These are phyloP conservation scores for Quercus engelmannii DNA, from an alignment of 306 rosid species.

Conservation along the genomic window DNA sequence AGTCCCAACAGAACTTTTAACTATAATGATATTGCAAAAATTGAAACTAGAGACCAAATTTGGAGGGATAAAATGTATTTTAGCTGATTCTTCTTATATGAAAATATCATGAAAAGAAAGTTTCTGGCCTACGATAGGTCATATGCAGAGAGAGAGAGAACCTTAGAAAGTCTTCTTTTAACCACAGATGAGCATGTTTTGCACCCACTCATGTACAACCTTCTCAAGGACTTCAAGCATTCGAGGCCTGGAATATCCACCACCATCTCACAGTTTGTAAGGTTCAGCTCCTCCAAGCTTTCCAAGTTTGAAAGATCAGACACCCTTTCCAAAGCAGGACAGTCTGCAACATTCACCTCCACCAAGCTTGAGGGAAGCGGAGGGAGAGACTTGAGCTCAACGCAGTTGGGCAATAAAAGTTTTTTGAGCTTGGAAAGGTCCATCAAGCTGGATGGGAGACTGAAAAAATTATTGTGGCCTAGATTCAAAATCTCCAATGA, in stretches of 20 bases:
- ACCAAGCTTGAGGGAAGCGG: constrained; percentile 62
- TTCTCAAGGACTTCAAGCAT: constrained; percentile 51
- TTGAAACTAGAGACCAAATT: too few relatives aligned
- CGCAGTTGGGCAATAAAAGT: constrained; percentile 38
- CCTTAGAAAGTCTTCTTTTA: constrained; percentile 54
- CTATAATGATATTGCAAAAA: too few relatives aligned
- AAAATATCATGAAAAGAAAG: background rate
- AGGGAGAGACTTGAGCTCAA: constrained; percentile 47
- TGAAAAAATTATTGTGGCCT: constrained; percentile 31
- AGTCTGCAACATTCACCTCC: constrained; percentile 40
- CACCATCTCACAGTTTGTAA: constrained; percentile 49
- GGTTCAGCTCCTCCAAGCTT: constrained; percentile 40
- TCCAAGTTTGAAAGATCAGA: constrained; percentile 50
- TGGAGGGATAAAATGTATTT: too few relatives aligned
- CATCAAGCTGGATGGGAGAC: constrained; percentile 61
- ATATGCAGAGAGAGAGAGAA: constrained; percentile 1
- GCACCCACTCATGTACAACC: constrained; percentile 53
- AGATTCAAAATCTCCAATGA: constrained; percentile 43
- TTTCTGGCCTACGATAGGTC: background rate
- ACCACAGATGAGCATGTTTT: constrained; percentile 39
- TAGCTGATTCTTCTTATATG: background rate
- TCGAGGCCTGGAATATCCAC: constrained; percentile 62
- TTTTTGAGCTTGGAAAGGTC: constrained; percentile 40
- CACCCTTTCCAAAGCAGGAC: constrained; percentile 39
- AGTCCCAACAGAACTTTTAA: too few relatives aligned